Evolutionary conservation across 345 rosid genomes (phyloP).

Genomic region (Citrus glauca): DNA sequence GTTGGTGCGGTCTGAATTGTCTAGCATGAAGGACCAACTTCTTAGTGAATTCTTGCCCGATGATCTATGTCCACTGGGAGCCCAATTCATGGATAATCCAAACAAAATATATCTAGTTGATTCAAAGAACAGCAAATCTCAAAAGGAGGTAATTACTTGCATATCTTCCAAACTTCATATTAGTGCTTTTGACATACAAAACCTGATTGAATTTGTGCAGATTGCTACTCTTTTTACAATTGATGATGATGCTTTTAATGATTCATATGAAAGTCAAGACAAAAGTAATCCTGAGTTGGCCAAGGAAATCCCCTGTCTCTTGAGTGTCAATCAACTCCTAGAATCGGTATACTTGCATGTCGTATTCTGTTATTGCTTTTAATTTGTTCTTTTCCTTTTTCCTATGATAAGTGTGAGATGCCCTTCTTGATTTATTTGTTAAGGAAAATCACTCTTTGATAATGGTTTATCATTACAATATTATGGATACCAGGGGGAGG

Average conservation of each 20-base stretch:
- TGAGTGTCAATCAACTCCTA: constrained; percentile 72
- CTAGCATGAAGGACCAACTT: constrained; percentile 50
- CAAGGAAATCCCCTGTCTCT: constrained; percentile 34
- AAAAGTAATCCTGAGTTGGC: constrained; percentile 30
- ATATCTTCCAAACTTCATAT: constrained; percentile 10
- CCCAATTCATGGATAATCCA: constrained; percentile 46
- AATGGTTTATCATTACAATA: neutral
- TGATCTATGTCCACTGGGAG: constrained; percentile 77
- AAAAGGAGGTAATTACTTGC: constrained; percentile 31
- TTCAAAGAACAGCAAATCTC: constrained; percentile 29
- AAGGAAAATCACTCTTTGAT: neutral
- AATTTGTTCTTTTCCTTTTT: constrained; percentile 2
- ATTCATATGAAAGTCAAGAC: constrained; percentile 38
- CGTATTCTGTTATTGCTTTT: neutral
- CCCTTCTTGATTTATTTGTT: constrained; percentile 2
- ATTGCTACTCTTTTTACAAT: constrained; percentile 29
- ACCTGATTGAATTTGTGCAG: constrained; percentile 29
- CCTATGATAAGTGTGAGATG: neutral
- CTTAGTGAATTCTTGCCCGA: constrained; percentile 77
- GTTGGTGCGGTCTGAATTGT: constrained; percentile 56
- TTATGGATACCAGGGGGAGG: neutral
- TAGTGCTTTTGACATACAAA: constrained; percentile 13
- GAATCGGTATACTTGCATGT: constrained; percentile 57
- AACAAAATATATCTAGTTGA: constrained; percentile 35
- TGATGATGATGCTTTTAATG: constrained; percentile 60